These are phyloP conservation scores for Setaria viridis DNA, from an alignment of 202 grass and related monocot genomes.

Conservation along the genomic window DNA sequence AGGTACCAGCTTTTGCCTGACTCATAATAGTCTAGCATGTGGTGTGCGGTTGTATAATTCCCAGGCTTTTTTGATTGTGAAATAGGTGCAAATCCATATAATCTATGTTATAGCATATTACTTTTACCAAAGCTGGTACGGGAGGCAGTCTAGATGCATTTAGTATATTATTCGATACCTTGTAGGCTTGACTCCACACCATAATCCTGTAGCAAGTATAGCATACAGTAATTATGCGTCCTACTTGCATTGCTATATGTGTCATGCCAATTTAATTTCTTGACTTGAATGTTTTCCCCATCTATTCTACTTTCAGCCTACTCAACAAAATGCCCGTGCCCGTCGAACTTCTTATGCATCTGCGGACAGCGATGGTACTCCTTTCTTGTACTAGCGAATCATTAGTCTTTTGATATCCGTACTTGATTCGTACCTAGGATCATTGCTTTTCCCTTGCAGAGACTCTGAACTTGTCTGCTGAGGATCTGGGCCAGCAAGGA, in stretches of 20 bases:
- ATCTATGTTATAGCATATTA: neutral
- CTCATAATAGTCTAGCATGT: neutral
- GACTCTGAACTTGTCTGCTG: constrained; percentile 50
- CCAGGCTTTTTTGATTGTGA: constrained; percentile 1
- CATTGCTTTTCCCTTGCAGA: constrained; percentile 35
- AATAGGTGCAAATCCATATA: constrained; percentile 15
- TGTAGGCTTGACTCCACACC: constrained; percentile 1
- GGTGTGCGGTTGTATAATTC: neutral
- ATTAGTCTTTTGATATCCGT: neutral
- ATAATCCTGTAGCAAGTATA: neutral
- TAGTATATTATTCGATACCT: neutral
- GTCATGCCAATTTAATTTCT: neutral
- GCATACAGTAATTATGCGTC: neutral
- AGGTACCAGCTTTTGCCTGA: constrained; percentile 48
- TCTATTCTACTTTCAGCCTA: constrained; percentile 59
- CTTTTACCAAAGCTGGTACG: neutral
- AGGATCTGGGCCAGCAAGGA: constrained; percentile 49
- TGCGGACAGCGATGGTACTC: constrained; percentile 73
- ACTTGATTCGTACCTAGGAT: neutral
- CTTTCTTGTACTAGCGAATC: neutral
- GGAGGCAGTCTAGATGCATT: neutral
- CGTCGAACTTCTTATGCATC: constrained; percentile 74
- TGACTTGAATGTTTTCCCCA: constrained; percentile 25
- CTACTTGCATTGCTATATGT: constrained; percentile 23
- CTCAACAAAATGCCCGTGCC: constrained; percentile 73